Percentiles rank a stretch among this genome's conserved stretches.
Conservation (phyloP, 2,329 filamentous ascomycete genomes). For the Fusarium circinatum region DNA sequence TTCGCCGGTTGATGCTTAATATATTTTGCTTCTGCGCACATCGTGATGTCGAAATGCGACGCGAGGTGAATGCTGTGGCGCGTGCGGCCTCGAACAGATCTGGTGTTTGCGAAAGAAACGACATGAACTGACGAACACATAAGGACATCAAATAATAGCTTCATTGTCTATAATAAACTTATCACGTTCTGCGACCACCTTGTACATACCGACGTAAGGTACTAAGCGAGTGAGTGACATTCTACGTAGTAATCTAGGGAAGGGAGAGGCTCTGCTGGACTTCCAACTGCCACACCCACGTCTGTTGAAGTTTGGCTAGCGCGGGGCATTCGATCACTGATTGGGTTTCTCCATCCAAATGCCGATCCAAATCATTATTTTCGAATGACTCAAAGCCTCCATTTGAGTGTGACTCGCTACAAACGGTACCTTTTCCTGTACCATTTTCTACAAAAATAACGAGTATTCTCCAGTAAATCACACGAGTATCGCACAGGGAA, state of each 20-base stretch:
- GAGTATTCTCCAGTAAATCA: neutral
- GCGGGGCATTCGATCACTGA: conserved; percentile 46
- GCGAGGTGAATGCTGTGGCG: neutral
- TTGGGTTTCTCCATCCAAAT: conserved; percentile 37
- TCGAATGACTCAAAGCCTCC: conserved; percentile 49
- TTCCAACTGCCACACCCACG: conserved; percentile 5
- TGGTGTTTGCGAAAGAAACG: neutral
- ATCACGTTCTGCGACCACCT: neutral
- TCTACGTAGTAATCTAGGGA: neutral
- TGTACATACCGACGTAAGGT: neutral
- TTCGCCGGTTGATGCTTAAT: neutral
- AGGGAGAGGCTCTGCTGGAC: conserved; percentile 26
- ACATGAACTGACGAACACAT: neutral
- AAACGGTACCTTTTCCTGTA: conserved; percentile 14
- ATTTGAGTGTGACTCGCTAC: conserved; percentile 16
- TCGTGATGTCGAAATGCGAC: neutral
- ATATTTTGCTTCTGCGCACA: neutral
- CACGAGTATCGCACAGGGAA: neutral
- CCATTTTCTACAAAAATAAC: neutral
- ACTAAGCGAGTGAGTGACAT: neutral
- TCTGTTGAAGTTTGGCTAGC: conserved; percentile 40
- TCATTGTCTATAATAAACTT: neutral
- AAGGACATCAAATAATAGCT: neutral
- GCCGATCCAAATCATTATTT: conserved; percentile 41
- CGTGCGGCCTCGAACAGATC: no score